Base-by-base conservation (phyloP, 192 early-diverging fungal species). In the Fimicolochytrium jonesii region DNA sequence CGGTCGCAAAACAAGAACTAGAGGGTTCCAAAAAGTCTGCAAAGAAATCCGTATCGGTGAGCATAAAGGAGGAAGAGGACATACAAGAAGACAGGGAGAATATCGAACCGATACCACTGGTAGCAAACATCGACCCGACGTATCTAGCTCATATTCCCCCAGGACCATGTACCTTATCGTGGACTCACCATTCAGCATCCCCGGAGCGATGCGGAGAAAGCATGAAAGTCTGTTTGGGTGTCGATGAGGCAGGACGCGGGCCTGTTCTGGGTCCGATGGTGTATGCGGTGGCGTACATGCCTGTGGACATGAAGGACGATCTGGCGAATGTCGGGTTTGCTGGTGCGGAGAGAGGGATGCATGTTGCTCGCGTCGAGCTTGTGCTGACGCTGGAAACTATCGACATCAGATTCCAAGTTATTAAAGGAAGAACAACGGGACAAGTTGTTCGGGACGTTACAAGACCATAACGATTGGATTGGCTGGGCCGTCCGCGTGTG, bases 241-340 rank as follows among this genome's bases (percentile, higher is more conserved):
- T 99, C 0, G 97, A 99, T 66, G 97, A 99, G 58, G 97, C 97
- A 23, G 97, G 97, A 6, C 74, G 95, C 13, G 97, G 97, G 0
- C 97, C 97, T 6, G 95, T 97, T 0, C 80, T 98, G 0, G 92
- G 88, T 0, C 92, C 94, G 7, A 99, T 99, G 97, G 95, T 98
- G 0, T 99, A 98, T 70, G 90, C 90, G 0, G 75, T 89, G n/a
- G 87, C 88, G 43, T 98, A 87, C 66, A 88, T 87, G 43, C 82
- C 85, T 0, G 48, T 89, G 1, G 76, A 78, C 2, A 76, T 79
- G 33, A 82, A 87, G 58, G 74, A 84, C 0, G 62, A 82, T 35
- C 70, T 97, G 10, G 86, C 79, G 33, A 72, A 71, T 6, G 41
- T 92, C 9, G 94, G 94, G 2, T 92, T 98, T 59, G 91, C 86